Percentiles rank a stretch among this genome's conserved stretches.
Conservation (phyloP, 805 yeast species). For the Wickerhamiella australiensis region DNA sequence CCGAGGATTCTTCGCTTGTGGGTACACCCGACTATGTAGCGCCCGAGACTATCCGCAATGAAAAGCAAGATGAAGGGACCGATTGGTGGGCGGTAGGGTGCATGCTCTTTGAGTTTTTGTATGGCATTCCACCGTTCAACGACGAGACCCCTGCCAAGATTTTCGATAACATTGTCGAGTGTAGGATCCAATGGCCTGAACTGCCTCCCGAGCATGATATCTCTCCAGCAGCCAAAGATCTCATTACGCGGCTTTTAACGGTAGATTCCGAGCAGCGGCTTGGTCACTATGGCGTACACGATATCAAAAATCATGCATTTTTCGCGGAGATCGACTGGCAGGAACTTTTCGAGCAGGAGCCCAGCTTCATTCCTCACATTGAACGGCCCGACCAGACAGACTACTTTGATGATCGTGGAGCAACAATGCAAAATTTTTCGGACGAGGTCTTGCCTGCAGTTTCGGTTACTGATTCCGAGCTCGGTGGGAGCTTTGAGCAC, state of each 20-base stretch:
- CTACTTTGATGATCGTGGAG: conserved; percentile 86
- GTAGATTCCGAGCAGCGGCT: conserved; percentile 56
- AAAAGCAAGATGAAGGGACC: conserved; percentile 69
- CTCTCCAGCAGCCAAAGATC: conserved; percentile 59
- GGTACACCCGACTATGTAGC: conserved; percentile 98
- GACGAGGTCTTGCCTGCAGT: conserved; percentile 19
- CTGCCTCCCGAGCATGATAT: conserved; percentile 34
- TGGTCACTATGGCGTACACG: conserved; percentile 64
- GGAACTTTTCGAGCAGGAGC: conserved; percentile 54
- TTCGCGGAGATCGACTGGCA: conserved; percentile 66
- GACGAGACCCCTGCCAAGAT: conserved; percentile 68
- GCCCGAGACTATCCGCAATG: conserved; percentile 85
- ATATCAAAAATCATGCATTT: conserved; percentile 68
- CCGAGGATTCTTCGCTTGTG: conserved; percentile 39
- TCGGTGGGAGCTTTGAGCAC: neutral
- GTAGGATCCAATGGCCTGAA: conserved; percentile 76
- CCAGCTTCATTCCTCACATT: conserved; percentile 65
- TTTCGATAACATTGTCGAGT: conserved; percentile 63
- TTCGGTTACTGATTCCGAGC: conserved; percentile 9
- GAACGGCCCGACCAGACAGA: conserved; percentile 81
- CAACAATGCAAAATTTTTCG: conserved; percentile 53
- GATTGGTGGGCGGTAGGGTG: conserved; percentile 99
- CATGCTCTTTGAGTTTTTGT: conserved; percentile 78
- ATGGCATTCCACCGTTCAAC: conserved; percentile 93
- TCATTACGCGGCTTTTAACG: conserved; percentile 50